Base-by-base conservation (phyloP, 176 grass and related monocot genomes). In the Otatea glauca region DNA sequence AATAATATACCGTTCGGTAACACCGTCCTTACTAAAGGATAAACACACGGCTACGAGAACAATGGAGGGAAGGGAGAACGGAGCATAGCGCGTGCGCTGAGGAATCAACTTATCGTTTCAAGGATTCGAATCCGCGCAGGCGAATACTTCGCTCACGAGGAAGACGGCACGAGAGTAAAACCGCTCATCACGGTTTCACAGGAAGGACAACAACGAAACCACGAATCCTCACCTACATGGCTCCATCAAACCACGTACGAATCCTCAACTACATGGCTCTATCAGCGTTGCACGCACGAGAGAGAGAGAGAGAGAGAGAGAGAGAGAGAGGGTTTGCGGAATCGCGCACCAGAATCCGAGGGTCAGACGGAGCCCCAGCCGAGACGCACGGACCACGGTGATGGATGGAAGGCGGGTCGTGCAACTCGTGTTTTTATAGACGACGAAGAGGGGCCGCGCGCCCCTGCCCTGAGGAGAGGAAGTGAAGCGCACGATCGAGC, bases 341-440 rank as follows among this genome's bases (percentile, higher is more conserved):
- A 48, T 37, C 23, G 73, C 83, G 49, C 79, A 90, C 88, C 84
- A 14, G 70, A 58, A 81, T 70, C 41, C 0, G 29, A 16, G 37
- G 72, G 37, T 1, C 12, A 3, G 66, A 18, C 3, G 21, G 63
- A 15, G 76, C 9, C 68, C 47, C 37, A 14, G 66, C 11, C 34
- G 72, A 42, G 21, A 35, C 14, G 49, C 49, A 8, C 0, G 32
- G 44, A 34, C 34, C 34, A 3, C 34, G 34, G 34, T 34, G 34
- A 34, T 3, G 21, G 9, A 25, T 9, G 45, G 21, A 32, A 8
- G 47, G 79, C 63, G n/a, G n/a, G n/a, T n/a, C n/a, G n/a, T n/a
- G n/a, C n/a, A n/a, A n/a, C n/a, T n/a, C n/a, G n/a, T n/a, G n/a
- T n/a, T 11, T 88, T 90, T 90, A 90, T 90, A 86, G 44, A 38